phyloP scores from a whole-genome alignment of 257 asterid species.

The Solanum piurae region DNA sequence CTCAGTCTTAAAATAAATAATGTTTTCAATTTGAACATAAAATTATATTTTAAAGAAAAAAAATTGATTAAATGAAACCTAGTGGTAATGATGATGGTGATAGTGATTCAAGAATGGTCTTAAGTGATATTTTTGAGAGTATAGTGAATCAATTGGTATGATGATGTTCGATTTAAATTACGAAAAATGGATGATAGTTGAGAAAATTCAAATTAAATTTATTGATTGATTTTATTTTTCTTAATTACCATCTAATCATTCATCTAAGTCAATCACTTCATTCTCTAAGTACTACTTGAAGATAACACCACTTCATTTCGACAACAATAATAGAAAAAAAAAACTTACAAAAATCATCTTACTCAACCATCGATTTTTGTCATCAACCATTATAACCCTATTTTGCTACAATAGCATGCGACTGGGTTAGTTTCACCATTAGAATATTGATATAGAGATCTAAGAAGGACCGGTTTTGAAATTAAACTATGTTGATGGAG shows the following conservation, averaged over 20 bases:
- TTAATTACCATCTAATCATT: too few species aligned
- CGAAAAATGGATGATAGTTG: neutral
- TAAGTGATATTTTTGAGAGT: too few species aligned
- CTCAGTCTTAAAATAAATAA: neutral
- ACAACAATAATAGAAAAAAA: neutral
- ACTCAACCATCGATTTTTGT: neutral
- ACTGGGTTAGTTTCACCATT: neutral
- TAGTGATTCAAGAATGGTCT: too few species aligned
- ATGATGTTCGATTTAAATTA: too few species aligned
- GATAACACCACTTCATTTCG: neutral
- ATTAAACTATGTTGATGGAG: too few species aligned
- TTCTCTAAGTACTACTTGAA: neutral
- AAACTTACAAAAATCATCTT: neutral
- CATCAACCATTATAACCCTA: neutral
- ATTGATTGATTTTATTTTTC: too few species aligned
- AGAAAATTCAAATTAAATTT: too few species aligned
- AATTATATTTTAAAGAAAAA: neutral
- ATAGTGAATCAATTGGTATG: too few species aligned
- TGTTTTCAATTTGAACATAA: neutral
- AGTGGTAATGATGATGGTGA: fast-evolving
- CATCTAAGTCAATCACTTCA: neutral
- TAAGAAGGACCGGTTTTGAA: too few species aligned
- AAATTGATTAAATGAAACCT: too few species aligned
- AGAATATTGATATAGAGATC: too few species aligned
- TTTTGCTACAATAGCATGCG: neutral